Base-by-base conservation (phyloP, 78 protist species). In the Chrysochromulina parva region DNA sequence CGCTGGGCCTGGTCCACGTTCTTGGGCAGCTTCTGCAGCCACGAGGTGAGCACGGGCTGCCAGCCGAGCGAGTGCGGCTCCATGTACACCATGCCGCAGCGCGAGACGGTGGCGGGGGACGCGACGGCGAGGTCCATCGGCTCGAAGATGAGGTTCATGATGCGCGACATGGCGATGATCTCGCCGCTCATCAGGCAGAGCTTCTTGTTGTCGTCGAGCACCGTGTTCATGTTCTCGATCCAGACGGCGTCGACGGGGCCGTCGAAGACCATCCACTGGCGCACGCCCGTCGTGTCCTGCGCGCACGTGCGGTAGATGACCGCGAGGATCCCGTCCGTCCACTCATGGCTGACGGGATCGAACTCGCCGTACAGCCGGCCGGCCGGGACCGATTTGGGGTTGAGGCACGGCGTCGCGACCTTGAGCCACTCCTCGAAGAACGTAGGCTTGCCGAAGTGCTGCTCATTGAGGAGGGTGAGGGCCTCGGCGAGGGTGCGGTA, bases 221-320 rank as follows among this genome's bases (percentile, higher is more conserved):
- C 96, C 3, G 98, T 94, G 95, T 96, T 96, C 97, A 96, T 96
- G 92, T 91, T 84, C 94, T 97, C 99, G 85, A 97, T 95, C 99
- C 99, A 97, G 24, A 94, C 58, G 20, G 98, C 97, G 85, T 97
- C 98, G 67, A 97, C 98, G 0, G 97, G 97, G 3, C 98, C 98
- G 48, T 97, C 98, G 54, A 96, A 95, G 20, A 97, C 57, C 59
- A 96, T 76, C 97, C 97, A 97, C 48, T 66, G 91, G 89, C 88
- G 80, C 47, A 67, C 94, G 48, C 14, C 9, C 48, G 78, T 17
- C 57, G 59, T 55, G 48, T 69, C 91, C 6, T 2, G 2, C 11
- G 69, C 47, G 53, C 65, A 55, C 2, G 16, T 5, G 67, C 88
- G 88, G 55, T 84, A 94, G 14, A 22, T 65, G 47, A 59, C 65